A percentile compares a stretch with the other conserved stretches of the same genome.
Conservation (phyloP, 192 early-diverging fungal species). For the Geranomyces michiganensis region DNA sequence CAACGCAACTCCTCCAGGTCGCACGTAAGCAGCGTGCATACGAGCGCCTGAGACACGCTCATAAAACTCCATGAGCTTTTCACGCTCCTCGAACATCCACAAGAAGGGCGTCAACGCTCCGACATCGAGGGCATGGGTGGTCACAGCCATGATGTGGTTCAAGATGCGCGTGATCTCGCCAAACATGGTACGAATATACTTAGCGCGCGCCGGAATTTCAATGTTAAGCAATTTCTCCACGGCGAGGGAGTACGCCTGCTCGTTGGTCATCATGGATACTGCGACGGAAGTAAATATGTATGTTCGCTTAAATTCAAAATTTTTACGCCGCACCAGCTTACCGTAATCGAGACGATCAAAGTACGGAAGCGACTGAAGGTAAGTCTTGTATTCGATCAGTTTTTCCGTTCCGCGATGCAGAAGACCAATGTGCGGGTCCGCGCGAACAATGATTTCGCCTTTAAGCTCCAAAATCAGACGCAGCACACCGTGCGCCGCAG, state of each 20-base stretch:
- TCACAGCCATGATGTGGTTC: slow-evolving; percentile 98
- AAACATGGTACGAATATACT: slow-evolving; percentile 97
- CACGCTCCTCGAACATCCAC: slow-evolving; percentile 99
- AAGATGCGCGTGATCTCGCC: slow-evolving; percentile 96
- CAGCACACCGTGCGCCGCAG: slow-evolving; percentile 95
- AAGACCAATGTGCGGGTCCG: slow-evolving; percentile 96
- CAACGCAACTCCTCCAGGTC: slow-evolving; percentile 92
- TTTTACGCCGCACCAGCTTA: slow-evolving; percentile 1
- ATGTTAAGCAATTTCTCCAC: slow-evolving; percentile 99
- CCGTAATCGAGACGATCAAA: slow-evolving; percentile 97
- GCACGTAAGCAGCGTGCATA: slow-evolving; percentile 96
- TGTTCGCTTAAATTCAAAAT: neutral
- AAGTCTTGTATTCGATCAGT: slow-evolving; percentile 99
- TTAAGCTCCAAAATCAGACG: slow-evolving; percentile 92
- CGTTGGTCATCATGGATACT: slow-evolving; percentile 99
- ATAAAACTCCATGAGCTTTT: slow-evolving; percentile 99
- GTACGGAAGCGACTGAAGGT: slow-evolving; percentile 96
- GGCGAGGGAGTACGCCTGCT: slow-evolving; percentile 95
- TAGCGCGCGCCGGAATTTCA: slow-evolving; percentile 85
- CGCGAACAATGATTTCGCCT: slow-evolving; percentile 88
- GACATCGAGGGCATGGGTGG: slow-evolving; percentile 96
- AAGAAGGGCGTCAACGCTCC: slow-evolving; percentile 98
- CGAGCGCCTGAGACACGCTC: slow-evolving; percentile 98
- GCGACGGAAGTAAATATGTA: neutral
- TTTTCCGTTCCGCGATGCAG: slow-evolving; percentile 99